These are phyloP conservation scores for Lanmaoa pseudosensibilis DNA, from an alignment of 768 basidiomycete genomes.

Conservation along the genomic window DNA sequence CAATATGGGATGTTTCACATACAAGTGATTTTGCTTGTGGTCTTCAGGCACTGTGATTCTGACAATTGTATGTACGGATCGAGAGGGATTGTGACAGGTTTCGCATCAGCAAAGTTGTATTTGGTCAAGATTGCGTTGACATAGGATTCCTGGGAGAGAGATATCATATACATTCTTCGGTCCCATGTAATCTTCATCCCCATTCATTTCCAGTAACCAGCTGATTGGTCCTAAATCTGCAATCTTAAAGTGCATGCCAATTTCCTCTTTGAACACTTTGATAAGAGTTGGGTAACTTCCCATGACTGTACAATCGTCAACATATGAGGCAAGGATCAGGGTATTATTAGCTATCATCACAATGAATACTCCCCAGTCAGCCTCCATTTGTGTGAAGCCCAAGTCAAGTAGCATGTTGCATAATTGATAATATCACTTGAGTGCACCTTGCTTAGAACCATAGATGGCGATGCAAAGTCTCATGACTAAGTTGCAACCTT, in stretches of 20 bases:
- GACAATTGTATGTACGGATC: not conserved
- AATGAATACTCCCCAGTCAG: not conserved
- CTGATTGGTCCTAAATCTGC: not conserved
- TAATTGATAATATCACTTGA: conserved; percentile 5
- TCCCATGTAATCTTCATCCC: not conserved
- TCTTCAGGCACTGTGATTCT: not conserved
- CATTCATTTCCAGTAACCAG: not conserved
- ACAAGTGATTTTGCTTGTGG: not conserved
- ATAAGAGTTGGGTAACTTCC: not conserved
- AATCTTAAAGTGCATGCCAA: not conserved
- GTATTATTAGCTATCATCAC: accelerated
- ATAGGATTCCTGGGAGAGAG: not conserved
- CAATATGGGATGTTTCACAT: too few species aligned
- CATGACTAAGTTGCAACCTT: not conserved
- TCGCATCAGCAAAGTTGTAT: not conserved
- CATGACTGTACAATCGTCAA: not conserved
- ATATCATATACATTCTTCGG: not conserved
- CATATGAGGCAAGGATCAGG: not conserved
- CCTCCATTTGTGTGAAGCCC: not conserved
- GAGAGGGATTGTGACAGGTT: not conserved
- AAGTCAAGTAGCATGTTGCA: not conserved
- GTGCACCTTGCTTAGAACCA: not conserved
- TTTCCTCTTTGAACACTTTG: not conserved
- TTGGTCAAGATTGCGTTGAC: not conserved
- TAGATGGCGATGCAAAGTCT: not conserved